Conservation (phyloP, 257 asterid genomes). For the Rauvolfia tetraphylla region DNA sequence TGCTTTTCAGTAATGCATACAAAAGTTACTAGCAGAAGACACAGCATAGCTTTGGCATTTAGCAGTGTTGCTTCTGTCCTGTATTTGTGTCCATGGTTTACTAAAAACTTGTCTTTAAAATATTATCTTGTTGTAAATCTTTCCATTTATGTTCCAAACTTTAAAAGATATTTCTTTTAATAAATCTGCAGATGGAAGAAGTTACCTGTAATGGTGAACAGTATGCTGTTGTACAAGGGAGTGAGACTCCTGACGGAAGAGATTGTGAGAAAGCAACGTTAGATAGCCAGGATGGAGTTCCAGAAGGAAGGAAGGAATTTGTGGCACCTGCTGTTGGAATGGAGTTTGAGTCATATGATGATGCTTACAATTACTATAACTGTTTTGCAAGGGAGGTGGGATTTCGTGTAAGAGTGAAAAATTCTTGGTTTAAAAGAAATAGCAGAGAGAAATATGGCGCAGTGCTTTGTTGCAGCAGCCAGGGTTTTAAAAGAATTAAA, state of each 20-base stretch:
- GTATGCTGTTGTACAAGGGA: slow-evolving; percentile 27
- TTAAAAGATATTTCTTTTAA: not conserved
- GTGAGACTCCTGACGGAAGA: slow-evolving; percentile 23
- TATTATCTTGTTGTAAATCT: not conserved
- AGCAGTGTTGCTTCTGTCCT: not conserved
- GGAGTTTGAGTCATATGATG: slow-evolving; percentile 89
- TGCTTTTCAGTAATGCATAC: not conserved
- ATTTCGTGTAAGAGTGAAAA: slow-evolving; percentile 70
- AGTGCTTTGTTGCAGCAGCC: slow-evolving; percentile 84
- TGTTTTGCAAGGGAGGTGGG: slow-evolving; percentile 78
- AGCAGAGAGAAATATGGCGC: slow-evolving; percentile 95
- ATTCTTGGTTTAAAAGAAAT: slow-evolving; percentile 84
- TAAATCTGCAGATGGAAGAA: slow-evolving; percentile 53
- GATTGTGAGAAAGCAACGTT: slow-evolving; percentile 25
- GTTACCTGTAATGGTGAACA: slow-evolving; percentile 34
- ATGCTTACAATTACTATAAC: slow-evolving; percentile 73
- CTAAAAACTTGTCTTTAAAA: not conserved
- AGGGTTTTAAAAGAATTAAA: slow-evolving; percentile 77
- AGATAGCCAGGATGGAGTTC: slow-evolving; percentile 29
- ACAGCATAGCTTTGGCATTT: not conserved
- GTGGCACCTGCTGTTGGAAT: slow-evolving; percentile 67
- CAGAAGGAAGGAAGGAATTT: slow-evolving; percentile 46
- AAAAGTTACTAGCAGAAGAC: not conserved
- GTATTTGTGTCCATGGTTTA: not conserved
- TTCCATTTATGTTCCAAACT: not conserved